phyloP scores from a whole-genome alignment of 352 stramenopile genomes.

The Phytophthora rubi region DNA sequence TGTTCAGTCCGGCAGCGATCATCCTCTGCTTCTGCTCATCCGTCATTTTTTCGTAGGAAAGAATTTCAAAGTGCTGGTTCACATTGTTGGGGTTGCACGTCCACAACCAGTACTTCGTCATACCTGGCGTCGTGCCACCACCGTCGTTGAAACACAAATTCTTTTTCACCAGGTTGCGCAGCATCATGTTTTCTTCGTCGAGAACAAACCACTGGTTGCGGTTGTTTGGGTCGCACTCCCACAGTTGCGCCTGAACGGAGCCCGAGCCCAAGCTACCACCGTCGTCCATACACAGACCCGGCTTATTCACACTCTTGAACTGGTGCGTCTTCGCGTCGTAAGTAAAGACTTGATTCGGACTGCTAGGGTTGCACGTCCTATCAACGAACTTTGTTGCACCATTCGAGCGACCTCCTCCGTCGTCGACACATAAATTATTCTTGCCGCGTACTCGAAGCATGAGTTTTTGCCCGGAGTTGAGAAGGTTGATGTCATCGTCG shows the following conservation, averaged over 20 bases:
- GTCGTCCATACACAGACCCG: conserved; percentile 34
- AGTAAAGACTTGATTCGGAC: conserved; percentile 35
- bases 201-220: conserved; percentile 33
- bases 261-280: conserved; percentile 20
- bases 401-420: conserved; percentile 33
- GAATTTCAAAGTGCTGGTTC: conserved; percentile 40
- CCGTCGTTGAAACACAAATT: conserved; percentile 43
- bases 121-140: conserved; percentile 11
- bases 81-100: conserved; percentile 28
- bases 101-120: conserved; percentile 26
- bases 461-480: conserved; percentile 25
- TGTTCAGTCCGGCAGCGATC: conserved; percentile 14
- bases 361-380: conserved; percentile 30
- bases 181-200: conserved; percentile 34
- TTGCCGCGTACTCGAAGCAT: conserved; percentile 35
- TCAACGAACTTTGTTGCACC: conserved; percentile 29
- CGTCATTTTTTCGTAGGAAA: conserved; percentile 22
- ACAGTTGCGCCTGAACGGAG: conserved; percentile 19
- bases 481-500: conserved; percentile 21
- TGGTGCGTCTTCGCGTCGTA: conserved; percentile 27
- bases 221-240: conserved; percentile 32
- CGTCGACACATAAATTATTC: conserved; percentile 42
- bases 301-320: conserved; percentile 30
- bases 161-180: conserved; percentile 33
- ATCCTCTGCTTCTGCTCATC: conserved; percentile 17